Evolutionary conservation across 75 land plant genomes (phyloP), one percentile per base, ranked within the genome.

Genomic region (Selaginella tamariscina): DNA sequence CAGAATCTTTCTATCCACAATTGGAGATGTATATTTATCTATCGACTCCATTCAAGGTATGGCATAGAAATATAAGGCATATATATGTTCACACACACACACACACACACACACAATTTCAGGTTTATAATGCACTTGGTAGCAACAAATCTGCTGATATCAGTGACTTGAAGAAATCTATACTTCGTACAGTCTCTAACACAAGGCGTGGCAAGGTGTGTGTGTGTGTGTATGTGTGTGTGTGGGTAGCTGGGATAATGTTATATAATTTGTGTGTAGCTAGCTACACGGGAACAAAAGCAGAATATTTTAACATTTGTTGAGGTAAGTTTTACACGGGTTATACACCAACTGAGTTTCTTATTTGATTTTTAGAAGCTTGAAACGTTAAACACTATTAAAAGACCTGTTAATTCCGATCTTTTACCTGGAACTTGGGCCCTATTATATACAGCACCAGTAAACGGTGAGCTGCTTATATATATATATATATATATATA

Each of bases 191-290:
- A 57, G 79, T 77, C 27, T 62, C 79, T 57, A 77, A 77, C 64
- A 77, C 79, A 18, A 77, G 69, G 39, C 79, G 79, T 65, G 79
- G 79, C 66, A 77, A 77, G 79, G 79, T 77, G 66, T 29, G 31
- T 44, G 29, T 68, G 30, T 24, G 30, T 54, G 68, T 60, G 71
- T 49, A 68, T 66, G 56, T 75, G 1, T 26, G 24, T 56, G 56
- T 23, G n/a, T n/a, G n/a, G n/a, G n/a, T n/a, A n/a, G n/a, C n/a
- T n/a, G n/a, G n/a, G n/a, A 5, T 21, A 28, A 30, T 73, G 24
- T 18, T 24, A 24, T 24, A 5, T 31, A 0, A 32, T 31, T 22
- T 20, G 60, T 20, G 0, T 23, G 15, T 30, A 78, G 80, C 30
- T 62, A 21, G 68, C 80, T 55, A 78, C 69, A 55, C 27, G 54